phyloP scores from a whole-genome alignment of 1,284 basidiomycete species.

The Trametes pubescens region DNA sequence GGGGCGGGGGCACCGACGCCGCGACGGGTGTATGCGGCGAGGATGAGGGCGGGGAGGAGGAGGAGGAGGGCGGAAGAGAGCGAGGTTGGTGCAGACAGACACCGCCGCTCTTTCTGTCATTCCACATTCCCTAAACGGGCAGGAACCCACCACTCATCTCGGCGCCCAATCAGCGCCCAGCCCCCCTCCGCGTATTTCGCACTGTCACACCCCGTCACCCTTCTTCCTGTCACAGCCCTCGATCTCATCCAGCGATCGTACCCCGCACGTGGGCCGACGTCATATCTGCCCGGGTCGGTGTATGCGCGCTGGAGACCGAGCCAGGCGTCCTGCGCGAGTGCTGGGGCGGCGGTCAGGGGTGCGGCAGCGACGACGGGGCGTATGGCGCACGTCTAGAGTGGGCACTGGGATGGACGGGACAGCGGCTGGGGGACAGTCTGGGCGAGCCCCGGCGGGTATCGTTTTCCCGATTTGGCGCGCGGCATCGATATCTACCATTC shows the following conservation, averaged over 20 bases:
- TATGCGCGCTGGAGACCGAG: too few species aligned
- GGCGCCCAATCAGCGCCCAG: conserved; percentile 8
- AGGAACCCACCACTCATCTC: neutral
- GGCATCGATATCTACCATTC: conserved; percentile 24
- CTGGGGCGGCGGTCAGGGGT: too few species aligned
- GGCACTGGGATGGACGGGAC: neutral
- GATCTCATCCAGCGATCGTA: neutral
- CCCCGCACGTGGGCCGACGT: neutral
- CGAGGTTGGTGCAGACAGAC: too few species aligned
- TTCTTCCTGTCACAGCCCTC: neutral
- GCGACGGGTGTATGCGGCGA: conserved; percentile 2
- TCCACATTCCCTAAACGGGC: conserved; percentile 23
- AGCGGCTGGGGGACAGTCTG: neutral
- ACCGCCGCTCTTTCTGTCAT: conserved; percentile 19
- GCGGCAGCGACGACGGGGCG: too few species aligned
- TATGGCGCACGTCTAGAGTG: neutral
- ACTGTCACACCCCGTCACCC: conserved; percentile 5
- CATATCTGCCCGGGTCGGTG: neutral
- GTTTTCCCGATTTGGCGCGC: conserved; percentile 20
- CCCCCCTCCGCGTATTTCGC: conserved; percentile 26
- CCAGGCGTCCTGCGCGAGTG: too few species aligned
- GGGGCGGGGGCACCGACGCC: neutral
- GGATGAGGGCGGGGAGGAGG: conserved; percentile 1
- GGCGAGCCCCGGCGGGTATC: neutral
- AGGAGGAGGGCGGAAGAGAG: conserved; percentile 11